A percentile compares a stretch with the other conserved stretches of the same genome.
phyloP scores from a whole-genome alignment of 1,139 yeast genomes.

The Yamadazyma sp. region DNA sequence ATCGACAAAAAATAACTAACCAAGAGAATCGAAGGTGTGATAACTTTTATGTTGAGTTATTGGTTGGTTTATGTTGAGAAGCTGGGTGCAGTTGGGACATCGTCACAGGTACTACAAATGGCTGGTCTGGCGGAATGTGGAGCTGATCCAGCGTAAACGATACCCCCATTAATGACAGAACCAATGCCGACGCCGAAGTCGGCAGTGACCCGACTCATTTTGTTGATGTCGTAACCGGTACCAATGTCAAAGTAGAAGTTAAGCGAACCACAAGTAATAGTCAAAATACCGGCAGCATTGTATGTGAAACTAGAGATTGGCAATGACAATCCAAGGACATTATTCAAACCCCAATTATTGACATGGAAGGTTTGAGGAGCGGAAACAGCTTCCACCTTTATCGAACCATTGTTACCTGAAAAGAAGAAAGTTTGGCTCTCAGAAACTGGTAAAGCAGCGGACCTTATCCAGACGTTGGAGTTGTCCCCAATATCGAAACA shows the following conservation, averaged over 20 bases:
- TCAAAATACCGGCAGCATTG: constrained; percentile 9
- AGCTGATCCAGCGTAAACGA: constrained; percentile 19
- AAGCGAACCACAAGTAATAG: constrained; percentile 4
- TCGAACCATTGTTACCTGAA: constrained; percentile 17
- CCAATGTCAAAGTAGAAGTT: constrained; percentile 19
- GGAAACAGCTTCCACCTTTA: constrained; percentile 21
- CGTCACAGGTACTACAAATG: constrained; percentile 11
- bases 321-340: constrained; percentile 23
- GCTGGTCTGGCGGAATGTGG: constrained; percentile 13
- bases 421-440: constrained; percentile 24
- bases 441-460: constrained; percentile 14
- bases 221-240: constrained; percentile 16
- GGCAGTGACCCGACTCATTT: constrained; percentile 6
- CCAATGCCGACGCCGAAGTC: constrained; percentile 10
- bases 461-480: constrained; percentile 22
- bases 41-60: neutral
- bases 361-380: constrained; percentile 25
- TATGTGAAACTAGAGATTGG: constrained; percentile 16
- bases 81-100: constrained; percentile 9
- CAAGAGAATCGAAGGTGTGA: too few species aligned
- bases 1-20: too few species aligned
- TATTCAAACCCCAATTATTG: constrained; percentile 33
- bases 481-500: constrained; percentile 27
- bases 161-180: constrained; percentile 15
- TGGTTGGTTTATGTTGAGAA: neutral